Evolutionary conservation across 2,329 filamentous ascomycete species (phyloP), one percentile per base, ranked within the genome.

Genomic region (Bipolaris bicolor): DNA sequence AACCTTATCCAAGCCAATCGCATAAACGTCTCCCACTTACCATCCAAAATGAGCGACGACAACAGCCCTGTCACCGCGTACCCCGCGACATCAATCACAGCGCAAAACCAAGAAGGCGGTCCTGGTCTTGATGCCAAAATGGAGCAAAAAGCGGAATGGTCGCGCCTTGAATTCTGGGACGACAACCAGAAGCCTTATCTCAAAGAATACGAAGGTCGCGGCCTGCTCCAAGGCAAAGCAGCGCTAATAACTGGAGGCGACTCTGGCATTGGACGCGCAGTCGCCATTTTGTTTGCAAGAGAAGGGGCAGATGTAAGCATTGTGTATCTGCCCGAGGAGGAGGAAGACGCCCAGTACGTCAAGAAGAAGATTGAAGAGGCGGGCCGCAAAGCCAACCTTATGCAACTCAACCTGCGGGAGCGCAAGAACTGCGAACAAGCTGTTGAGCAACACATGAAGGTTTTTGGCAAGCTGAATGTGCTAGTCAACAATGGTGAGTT

Each of bases 191-290:
- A 66, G 47, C 62, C 62, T 3, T 66, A 66, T 29, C 55, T 66
- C 6, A 66, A 66, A 33, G 64, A 67, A 24, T 69, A 67, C 39
- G 61, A 66, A 41, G 61, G 63, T 7, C 61, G 63, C 18, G 61
- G 60, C 13, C 40, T 64, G 20, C 40, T 67, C 15, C 62, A 75
- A 49, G 69, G 68, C 57, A 76, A 76, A 53, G 59, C 58, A 3
- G 66, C 62, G 2, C 76, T 94, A 54, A 92, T 93, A 68, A 93
- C 90, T 0, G 90, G 90, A 16, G 90, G 90, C 2, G 90, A 93
- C 74, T 88, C 85, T 7, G 90, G 90, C 2, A 93, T 93, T 60
- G 90, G 90, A 9, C 84, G 89, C 20, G 87, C 90, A 1, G 84
- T 88, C 0, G 89, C 90, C 0, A 83, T 92, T 15, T 79, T 93